Evolutionary conservation across 78 protist genomes (phyloP), one percentile per base, ranked within the genome.

Genomic region (Dictyostelium brefeldianum): DNA sequence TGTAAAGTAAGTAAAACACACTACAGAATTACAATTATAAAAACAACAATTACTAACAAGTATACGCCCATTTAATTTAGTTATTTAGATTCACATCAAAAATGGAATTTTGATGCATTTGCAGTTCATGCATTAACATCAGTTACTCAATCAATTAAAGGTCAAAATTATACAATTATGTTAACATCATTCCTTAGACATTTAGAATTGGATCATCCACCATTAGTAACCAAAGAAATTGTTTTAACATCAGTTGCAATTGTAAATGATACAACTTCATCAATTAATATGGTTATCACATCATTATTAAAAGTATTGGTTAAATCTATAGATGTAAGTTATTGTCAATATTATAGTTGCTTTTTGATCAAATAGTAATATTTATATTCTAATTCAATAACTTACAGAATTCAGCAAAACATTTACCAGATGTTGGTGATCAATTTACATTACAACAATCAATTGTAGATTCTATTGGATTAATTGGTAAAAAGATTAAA

Each of bases 71-170:
- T 17, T 18, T 71, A n/a, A n/a, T 27, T 50, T 81, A 65, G 90
- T 18, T 84, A 87, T 77, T 77, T 87, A 54, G 93, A 87, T 64
- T 41, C 59, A 27, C 67, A 87, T 59, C 93, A 87, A 50, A 77
- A 71, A 47, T 87, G 93, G 93, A 43, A 11, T 41, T 4, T 20
- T 4, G 81, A 53, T 5, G 6, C 48, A n/a, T 87, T 87, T 73
- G 69, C 93, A 77, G 48, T 48, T 9, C 65, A 77, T 7, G 79
- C 83, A 48, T 75, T 87, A 56, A 71, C 70, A 36, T 70, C 93
- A 10, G 79, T 87, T 15, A 18, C 93, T 22, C 65, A 56, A 36
- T 77, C 85, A 18, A 77, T 87, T 80, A 87, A 87, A 51, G 54
- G 78, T 29, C 93, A 87, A 77, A 81, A 87, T 20, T 87, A 71